Conservation (phyloP, 2,329 filamentous ascomycete species). For the Tolypocladium sp. region DNA sequence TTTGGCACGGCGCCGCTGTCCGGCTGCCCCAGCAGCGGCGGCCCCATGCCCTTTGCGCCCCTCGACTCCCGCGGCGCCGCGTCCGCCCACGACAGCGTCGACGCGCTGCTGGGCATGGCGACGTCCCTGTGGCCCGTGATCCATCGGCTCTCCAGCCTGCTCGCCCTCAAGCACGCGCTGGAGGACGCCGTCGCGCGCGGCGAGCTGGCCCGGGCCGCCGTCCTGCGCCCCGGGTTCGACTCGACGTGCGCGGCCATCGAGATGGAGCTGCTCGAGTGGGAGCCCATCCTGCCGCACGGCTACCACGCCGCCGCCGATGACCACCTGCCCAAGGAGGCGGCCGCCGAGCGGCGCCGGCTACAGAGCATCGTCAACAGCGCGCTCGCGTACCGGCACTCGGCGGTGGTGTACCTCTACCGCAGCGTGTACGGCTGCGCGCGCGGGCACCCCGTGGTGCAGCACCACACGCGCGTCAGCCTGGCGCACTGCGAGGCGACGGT, state of each 20-base stretch:
- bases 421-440: conserved; percentile 40
- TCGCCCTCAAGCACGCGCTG: conserved; percentile 42
- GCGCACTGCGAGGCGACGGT: conserved; percentile 47
- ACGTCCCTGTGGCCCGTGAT: conserved; percentile 56
- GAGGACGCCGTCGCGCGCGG: conserved; percentile 32
- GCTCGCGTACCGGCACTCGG: conserved; percentile 50
- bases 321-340: conserved; percentile 9
- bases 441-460: conserved; percentile 40
- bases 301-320: background rate
- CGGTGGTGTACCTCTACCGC: conserved; percentile 48
- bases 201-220: conserved; percentile 33
- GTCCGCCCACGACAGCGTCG: conserved; percentile 42
- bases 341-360: conserved; percentile 28
- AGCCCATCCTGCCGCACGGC: conserved; percentile 37
- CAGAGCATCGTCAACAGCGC: conserved; percentile 50
- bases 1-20: conserved; percentile 49
- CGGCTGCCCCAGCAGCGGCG: conserved; percentile 35
- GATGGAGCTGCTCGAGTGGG: conserved; percentile 44
- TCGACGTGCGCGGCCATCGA: conserved; percentile 46
- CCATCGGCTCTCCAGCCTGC: conserved; percentile 48
- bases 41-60: conserved; percentile 36
- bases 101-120: conserved; percentile 51
- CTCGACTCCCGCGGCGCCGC: conserved; percentile 32
- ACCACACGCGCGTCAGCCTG: conserved; percentile 40
- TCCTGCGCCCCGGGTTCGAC: conserved; percentile 40